Percentiles rank a stretch among this genome's conserved stretches.
phyloP scores from a whole-genome alignment of 306 rosid genomes.

The Quercus glauca region DNA sequence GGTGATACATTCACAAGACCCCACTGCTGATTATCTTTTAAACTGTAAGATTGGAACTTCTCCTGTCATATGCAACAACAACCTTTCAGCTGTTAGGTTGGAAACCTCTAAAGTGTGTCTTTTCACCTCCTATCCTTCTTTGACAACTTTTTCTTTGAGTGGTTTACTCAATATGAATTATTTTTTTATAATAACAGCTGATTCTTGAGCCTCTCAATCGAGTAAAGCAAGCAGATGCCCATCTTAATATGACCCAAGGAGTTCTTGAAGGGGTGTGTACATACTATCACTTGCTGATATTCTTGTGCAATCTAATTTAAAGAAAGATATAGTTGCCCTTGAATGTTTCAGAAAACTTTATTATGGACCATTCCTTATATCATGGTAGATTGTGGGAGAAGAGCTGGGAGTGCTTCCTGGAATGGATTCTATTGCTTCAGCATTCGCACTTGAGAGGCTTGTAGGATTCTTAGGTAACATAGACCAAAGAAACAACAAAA shows the following conservation, averaged over 20 bases:
- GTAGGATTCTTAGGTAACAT: conserved; percentile 48
- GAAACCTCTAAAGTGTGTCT: conserved; percentile 83
- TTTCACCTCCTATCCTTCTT: conserved; percentile 16
- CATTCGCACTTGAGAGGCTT: conserved; percentile 65
- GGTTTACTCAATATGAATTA: conserved; percentile 11
- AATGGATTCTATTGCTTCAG: conserved; percentile 73
- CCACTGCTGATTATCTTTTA: conserved; percentile 77
- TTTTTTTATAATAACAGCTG: conserved; percentile 51
- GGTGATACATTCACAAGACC: conserved; percentile 84
- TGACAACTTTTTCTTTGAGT: conserved; percentile 7
- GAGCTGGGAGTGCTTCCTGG: conserved; percentile 96
- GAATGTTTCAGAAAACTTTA: neutral
- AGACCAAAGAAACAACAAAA: conserved; percentile 36
- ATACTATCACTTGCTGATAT: conserved; percentile 33
- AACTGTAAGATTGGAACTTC: conserved; percentile 81
- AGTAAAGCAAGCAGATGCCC: conserved; percentile 83
- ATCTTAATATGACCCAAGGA: conserved; percentile 84
- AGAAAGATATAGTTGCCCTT: conserved; percentile 4
- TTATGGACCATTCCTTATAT: conserved; percentile 9
- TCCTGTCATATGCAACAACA: conserved; percentile 50
- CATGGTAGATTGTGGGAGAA: conserved; percentile 81
- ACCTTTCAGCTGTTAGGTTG: conserved; percentile 91
- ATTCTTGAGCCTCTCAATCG: conserved; percentile 78
- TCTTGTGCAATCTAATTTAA: conserved; percentile 9
- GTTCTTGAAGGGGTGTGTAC: conserved; percentile 90